Evolutionary conservation across 345 rosid species (phyloP).

Genomic region (Salix arbutifolia): DNA sequence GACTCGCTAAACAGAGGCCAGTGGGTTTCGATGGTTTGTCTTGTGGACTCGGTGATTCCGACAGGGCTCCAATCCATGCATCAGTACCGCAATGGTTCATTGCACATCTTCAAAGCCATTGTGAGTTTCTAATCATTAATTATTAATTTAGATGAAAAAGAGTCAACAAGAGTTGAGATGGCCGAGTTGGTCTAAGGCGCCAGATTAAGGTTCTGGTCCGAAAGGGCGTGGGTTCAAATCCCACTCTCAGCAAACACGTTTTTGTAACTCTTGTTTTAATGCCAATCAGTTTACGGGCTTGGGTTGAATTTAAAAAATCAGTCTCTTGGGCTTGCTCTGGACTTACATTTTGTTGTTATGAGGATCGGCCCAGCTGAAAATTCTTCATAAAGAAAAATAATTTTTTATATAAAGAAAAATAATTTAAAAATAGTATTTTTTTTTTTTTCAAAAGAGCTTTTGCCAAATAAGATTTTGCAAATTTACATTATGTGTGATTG

Average conservation of each 20-base stretch:
- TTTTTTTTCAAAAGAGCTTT: too few relatives aligned
- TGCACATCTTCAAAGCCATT: slow-evolving; percentile 43
- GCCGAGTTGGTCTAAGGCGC: slow-evolving; percentile 99
- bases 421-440: too few relatives aligned
- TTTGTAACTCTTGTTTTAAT: too few relatives aligned
- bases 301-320: too few relatives aligned
- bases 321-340: too few relatives aligned
- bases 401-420: too few relatives aligned
- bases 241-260: slow-evolving; percentile 63
- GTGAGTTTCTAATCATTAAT: slow-evolving; percentile 8
- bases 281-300: too few relatives aligned
- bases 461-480: too few relatives aligned
- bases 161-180: slow-evolving; percentile 52
- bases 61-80: slow-evolving; percentile 43
- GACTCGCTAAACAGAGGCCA: slow-evolving; percentile 28
- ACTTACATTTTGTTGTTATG: too few relatives aligned
- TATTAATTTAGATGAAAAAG: fast-evolving
- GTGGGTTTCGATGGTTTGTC: slow-evolving; percentile 33
- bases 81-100: slow-evolving; percentile 45
- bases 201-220: slow-evolving; percentile 99
- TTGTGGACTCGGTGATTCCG: slow-evolving; percentile 18
- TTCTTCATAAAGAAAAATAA: too few relatives aligned
- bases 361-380: too few relatives aligned
- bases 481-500: too few relatives aligned
- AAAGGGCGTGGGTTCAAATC: slow-evolving; percentile 99